Evolutionary conservation across 257 asterid species (phyloP), one percentile per base, ranked within the genome.

Genomic region (Oldenlandia corymbosa): DNA sequence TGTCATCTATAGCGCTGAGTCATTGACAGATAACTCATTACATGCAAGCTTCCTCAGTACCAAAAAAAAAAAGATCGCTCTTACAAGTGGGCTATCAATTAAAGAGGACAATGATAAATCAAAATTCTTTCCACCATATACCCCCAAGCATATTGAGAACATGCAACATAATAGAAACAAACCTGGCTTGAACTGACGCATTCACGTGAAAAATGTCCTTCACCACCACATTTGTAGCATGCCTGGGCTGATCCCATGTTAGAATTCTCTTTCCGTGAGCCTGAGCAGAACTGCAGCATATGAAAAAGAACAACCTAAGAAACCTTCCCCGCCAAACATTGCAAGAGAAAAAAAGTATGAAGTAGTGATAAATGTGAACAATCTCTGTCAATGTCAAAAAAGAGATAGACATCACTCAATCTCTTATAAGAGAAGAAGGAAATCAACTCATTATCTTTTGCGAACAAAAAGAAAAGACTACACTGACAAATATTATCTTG

Each of bases 181-280:
- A 88, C 96, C 83, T 64, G 79, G 28, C 24, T 43, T 68, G 78
- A 73, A 70, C 37, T 79, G 58, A 81, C 72, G 84, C 99, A 92
- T 76, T 89, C 99, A 62, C 99, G 99, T 65, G 95, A 95, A 81
- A 87, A 89, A 76, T 89, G 99, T 8, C 97, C 99, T 51, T 55
- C 83, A 36, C 71, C 66, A 47, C 96, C 98, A 45, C 98, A 88
- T 70, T 75, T 81, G 72, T 70, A 91, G 79, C 98, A 91, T 50
- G 92, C 77, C 80, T 68, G 67, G 42, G 66, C 77, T 34, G 73
- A 56, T 50, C 64, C 68, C 6, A 47, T 47, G 69, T 53, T 80
- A 58, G 77, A 68, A 18, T 78, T 67, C 73, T 77, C 84, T 52
- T 78, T 72, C 31, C 50, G 65, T 45, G 69, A 77, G 42, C 80